Base-by-base conservation (phyloP, 768 basidiomycete species). In the Hygrophorus pudorinus region DNA sequence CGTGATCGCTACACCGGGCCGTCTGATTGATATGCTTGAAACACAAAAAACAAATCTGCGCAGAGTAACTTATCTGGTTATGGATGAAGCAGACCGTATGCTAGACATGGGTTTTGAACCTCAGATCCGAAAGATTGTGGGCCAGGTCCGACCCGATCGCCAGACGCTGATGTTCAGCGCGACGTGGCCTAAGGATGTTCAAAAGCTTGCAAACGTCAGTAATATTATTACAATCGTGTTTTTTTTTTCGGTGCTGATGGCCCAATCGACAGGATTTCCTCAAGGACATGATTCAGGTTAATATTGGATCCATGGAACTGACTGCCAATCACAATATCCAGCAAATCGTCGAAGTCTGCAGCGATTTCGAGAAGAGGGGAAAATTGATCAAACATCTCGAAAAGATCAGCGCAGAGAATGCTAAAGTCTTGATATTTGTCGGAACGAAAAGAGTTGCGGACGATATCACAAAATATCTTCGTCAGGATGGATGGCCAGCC, bases 61-160 rank as follows among this genome's bases (percentile, higher is more conserved):
- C 46, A 83, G 96, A 33, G 75, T 99, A 45, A 99, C 96, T 16
- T 99, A 98, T 65, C 76, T 99, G 32, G 96, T 99, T 59, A 88
- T 99, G 81, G 96, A 99, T 58, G 96, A 99, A 65, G 96, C 96
- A 36, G 96, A 99, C 70, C 89, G 96, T 58, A 99, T 99, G 96
- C 76, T 99, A 51, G 96, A 99, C 71, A 99, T 99, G 96, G 96
- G 96, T 73, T 99, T 99, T 69, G 96, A 99, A 68, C 96, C 96
- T 42, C 96, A 99, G 63, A 98, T 99, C 60, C 77, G 93, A 59
- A 98, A 98, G 70, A 97, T 99, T 52, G 88, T 98, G 53, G 72
- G 82, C 53, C 96, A 99, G 65, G 93, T 99, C 58, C 81, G 96
- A 32, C 96, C 96, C 34, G 96, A 99, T 70, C 79, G 96, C 56